Percentiles rank a stretch among this genome's conserved stretches.
Conservation (phyloP, 768 basidiomycete genomes). For the Panus rudis region DNA sequence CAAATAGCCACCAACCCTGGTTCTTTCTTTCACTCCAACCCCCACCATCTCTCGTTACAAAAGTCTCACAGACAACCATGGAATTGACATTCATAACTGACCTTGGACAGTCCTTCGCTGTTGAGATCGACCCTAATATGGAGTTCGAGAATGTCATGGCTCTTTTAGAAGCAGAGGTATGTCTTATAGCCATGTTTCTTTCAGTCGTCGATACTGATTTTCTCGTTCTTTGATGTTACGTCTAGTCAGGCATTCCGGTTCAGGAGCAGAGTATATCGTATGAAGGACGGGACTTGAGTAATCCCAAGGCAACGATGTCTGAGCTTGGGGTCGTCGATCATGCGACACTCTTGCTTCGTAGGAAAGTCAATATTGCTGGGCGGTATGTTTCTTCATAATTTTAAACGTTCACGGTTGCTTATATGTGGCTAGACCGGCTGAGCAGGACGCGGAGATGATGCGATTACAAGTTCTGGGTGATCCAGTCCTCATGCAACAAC, state of each 20-base stretch:
- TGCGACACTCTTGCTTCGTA: slow-evolving; percentile 62
- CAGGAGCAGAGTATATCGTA: slow-evolving; percentile 68
- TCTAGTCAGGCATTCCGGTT: slow-evolving; percentile 67
- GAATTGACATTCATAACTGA: slow-evolving; percentile 68
- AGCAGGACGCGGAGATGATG: slow-evolving; percentile 87
- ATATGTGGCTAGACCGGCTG: slow-evolving; percentile 47
- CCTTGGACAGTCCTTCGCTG: slow-evolving; percentile 48
- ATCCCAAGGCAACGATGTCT: slow-evolving; percentile 62
- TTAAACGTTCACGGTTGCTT: slow-evolving; percentile 2
- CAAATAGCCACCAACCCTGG: not conserved
- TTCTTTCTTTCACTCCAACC: not conserved
- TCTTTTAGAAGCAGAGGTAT: slow-evolving; percentile 90
- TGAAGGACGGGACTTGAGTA: slow-evolving; percentile 57
- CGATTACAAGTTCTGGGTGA: slow-evolving; percentile 82
- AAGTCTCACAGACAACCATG: slow-evolving; percentile 41
- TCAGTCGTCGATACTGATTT: too few relatives aligned
- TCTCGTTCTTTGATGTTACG: not conserved
- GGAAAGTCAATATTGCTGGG: slow-evolving; percentile 47
- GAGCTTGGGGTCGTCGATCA: slow-evolving; percentile 56
- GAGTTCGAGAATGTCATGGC: slow-evolving; percentile 91
- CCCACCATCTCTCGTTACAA: slow-evolving; percentile 2
- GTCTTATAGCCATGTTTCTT: slow-evolving; percentile 19
- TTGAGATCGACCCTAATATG: slow-evolving; percentile 90
- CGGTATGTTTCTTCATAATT: slow-evolving; percentile 22
- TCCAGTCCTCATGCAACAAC: slow-evolving; percentile 67